Evolutionary conservation across 2,329 filamentous ascomycete species (phyloP), one percentile per base, ranked within the genome.

Genomic region (Ophiocordyceps robertsii): DNA sequence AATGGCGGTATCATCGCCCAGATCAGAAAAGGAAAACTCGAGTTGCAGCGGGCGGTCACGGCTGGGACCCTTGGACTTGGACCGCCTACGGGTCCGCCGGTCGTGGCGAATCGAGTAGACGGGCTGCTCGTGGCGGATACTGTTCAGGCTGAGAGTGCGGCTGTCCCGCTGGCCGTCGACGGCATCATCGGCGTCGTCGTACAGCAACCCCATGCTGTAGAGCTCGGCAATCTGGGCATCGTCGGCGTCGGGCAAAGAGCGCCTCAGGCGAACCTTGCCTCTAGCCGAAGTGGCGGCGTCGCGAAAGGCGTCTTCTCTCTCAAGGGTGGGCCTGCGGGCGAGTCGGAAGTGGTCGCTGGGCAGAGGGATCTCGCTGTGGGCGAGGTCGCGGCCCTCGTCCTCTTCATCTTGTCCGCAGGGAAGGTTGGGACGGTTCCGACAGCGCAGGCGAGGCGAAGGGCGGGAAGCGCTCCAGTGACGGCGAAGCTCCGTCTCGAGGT

Each of bases 221-320:
- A 70, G 59, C 44, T 67, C 59, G 1, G 59, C 62, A 1, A 64
- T 49, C 36, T 65, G 54, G 16, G 53, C 56, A 35, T 66, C 63
- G 11, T 65, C 57, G 1, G 41, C 52, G 19, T 45, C 45, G 27
- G 39, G 42, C 33, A 36, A 8, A 3, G 33, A 19, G 19, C 51
- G 55, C n/a, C 49, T 49, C 1, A 57, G 29, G 12, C 52, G 49
- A 7, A 58, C 50, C 38, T 53, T 53, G 37, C 47, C 49, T 53
- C 61, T 36, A 36, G 33, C 67, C 40, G 56, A 47, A 0, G 65
- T 69, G 17, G 55, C 55, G 4, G 56, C 54, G 38, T 68, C 65
- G 37, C 62, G 56, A 35, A 72, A 72, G 6, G 68, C 68, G 37
- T 69, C 66, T 49, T 71, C 62, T 10, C 68, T 56, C 47, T 68